Conservation (phyloP, 768 basidiomycete species). For the Hygrophoropsis aurantiaca region DNA sequence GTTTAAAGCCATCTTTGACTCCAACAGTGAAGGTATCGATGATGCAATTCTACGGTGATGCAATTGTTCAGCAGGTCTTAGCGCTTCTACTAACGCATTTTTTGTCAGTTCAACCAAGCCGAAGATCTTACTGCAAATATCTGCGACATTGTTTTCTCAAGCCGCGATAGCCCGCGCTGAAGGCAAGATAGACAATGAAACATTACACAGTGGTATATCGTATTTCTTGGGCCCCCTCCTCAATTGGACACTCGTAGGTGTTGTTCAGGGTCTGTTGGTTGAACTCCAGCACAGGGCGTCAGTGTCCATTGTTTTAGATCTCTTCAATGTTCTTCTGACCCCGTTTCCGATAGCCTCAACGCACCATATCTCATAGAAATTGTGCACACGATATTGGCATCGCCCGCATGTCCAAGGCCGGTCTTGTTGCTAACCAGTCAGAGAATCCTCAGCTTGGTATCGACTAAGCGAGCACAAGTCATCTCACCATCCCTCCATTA, state of each 20-base stretch:
- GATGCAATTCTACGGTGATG: constrained; percentile 68
- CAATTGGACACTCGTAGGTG: constrained; percentile 78
- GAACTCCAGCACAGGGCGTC: constrained; percentile 62
- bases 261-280: constrained; percentile 59
- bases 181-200: constrained; percentile 64
- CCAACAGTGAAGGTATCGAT: constrained; percentile 77
- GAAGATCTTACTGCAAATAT: constrained; percentile 63
- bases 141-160: constrained; percentile 63
- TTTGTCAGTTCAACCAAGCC: constrained; percentile 66
- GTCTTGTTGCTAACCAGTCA: constrained; percentile 66
- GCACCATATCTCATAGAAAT: constrained; percentile 58
- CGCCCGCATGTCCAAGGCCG: constrained; percentile 61
- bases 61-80: not conserved
- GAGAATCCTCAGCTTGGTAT: constrained; percentile 47
- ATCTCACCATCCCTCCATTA: constrained; percentile 28
- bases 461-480: constrained; percentile 36
- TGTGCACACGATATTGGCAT: constrained; percentile 64
- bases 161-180: constrained; percentile 51
- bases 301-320: constrained; percentile 11
- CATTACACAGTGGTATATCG: constrained; percentile 70
- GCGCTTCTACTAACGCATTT: constrained; percentile 2
- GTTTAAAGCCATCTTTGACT: constrained; percentile 80
- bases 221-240: constrained; percentile 75
- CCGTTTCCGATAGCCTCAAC: constrained; percentile 38
- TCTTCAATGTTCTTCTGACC: not conserved